Percentiles rank a stretch among this genome's conserved stretches.
phyloP scores from a whole-genome alignment of 352 stramenopile species.

The Thalassiosira mediterranea region DNA sequence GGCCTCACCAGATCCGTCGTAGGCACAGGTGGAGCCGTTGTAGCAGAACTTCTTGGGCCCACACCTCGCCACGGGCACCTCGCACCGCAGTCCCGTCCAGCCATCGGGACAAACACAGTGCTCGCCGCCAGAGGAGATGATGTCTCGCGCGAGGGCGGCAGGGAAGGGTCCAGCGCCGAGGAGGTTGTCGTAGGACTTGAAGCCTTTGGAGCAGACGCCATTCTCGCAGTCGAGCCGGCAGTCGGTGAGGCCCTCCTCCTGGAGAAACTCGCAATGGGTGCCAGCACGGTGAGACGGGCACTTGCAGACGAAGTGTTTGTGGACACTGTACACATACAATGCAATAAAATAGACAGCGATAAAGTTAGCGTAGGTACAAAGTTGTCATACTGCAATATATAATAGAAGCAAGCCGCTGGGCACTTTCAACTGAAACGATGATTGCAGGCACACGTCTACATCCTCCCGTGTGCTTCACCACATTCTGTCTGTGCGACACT shows the following conservation, averaged over 20 bases:
- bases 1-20: slow-evolving; percentile 24
- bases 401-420: too few relatives aligned
- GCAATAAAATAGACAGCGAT: not conserved
- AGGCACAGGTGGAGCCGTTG: slow-evolving; percentile 39
- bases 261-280: slow-evolving; percentile 43
- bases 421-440: too few relatives aligned
- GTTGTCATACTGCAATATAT: too few relatives aligned
- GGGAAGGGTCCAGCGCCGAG: slow-evolving; percentile 36
- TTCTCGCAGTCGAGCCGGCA: slow-evolving; percentile 36
- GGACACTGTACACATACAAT: not conserved
- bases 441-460: slow-evolving; percentile 13
- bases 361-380: not conserved
- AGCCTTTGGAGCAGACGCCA: slow-evolving; percentile 37
- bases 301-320: slow-evolving; percentile 25
- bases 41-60: slow-evolving; percentile 36
- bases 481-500: too few relatives aligned
- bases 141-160: slow-evolving; percentile 15
- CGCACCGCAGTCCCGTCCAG: slow-evolving; percentile 38
- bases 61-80: slow-evolving; percentile 34
- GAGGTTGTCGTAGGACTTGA: slow-evolving; percentile 40
- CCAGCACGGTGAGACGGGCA: slow-evolving; percentile 23
- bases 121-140: slow-evolving; percentile 38
- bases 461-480: slow-evolving; percentile 7
- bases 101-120: slow-evolving; percentile 47
- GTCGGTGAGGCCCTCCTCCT: slow-evolving; percentile 16